A percentile compares a stretch with the other conserved stretches of the same genome.
Evolutionary conservation across 2,329 filamentous ascomycete genomes (phyloP).

Genomic region (Ciborinia camelliae): DNA sequence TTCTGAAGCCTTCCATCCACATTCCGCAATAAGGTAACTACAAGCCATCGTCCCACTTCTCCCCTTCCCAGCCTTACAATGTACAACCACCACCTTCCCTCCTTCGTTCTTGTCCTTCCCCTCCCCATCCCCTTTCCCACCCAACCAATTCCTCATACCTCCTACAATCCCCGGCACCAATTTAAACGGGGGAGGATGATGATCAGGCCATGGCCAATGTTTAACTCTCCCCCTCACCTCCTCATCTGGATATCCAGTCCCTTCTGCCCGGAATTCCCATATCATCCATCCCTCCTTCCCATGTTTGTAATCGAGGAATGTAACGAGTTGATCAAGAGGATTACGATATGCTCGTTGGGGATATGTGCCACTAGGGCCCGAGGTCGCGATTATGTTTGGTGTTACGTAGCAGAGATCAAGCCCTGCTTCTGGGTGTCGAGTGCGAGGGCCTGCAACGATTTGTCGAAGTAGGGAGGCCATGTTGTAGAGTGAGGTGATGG

Average conservation of each 20-base stretch:
- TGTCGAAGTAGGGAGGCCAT: constrained; percentile 81
- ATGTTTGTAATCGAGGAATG: constrained; percentile 84
- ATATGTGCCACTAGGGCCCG: constrained; percentile 84
- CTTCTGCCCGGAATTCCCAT: constrained; percentile 97
- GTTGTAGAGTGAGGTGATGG: not conserved
- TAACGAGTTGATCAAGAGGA: constrained; percentile 80
- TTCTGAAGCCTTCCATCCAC: constrained; percentile 64
- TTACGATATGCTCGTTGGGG: constrained; percentile 92
- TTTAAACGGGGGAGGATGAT: constrained; percentile 91
- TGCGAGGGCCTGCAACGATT: constrained; percentile 83
- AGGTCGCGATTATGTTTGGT: constrained; percentile 67
- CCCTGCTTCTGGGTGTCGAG: constrained; percentile 79
- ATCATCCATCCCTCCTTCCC: constrained; percentile 76
- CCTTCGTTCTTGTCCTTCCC: constrained; percentile 33
- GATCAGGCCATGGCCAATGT: constrained; percentile 95
- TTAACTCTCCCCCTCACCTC: constrained; percentile 81
- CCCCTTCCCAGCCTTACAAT: constrained; percentile 97
- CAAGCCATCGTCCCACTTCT: constrained; percentile 84
- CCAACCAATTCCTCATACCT: constrained; percentile 88
- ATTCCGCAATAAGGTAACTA: constrained; percentile 86
- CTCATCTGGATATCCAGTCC: constrained; percentile 89
- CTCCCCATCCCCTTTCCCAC: constrained; percentile 41
- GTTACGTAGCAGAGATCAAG: constrained; percentile 96
- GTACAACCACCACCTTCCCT: constrained; percentile 76
- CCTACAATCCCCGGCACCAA: constrained; percentile 86